Percentiles rank a stretch among this genome's conserved stretches.
Conservation (phyloP, 2,329 filamentous ascomycete genomes). For the Zelopaecilomyces penicillatus region DNA sequence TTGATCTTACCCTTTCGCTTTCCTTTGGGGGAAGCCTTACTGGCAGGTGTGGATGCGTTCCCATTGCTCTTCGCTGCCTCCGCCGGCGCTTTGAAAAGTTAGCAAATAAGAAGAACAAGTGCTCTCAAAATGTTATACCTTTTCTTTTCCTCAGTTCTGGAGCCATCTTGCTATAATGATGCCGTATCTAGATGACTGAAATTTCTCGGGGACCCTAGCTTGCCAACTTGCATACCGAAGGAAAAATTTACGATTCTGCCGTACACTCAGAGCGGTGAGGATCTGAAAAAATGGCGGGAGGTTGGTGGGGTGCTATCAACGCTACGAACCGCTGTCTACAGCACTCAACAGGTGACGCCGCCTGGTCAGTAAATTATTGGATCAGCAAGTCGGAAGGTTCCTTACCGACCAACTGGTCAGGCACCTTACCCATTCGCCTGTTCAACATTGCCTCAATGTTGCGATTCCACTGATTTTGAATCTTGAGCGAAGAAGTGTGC, state of each 20-base stretch:
- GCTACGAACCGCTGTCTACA: no score
- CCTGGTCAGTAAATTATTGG: no score
- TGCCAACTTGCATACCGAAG: conserved; percentile 7
- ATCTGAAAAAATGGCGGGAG: conserved; percentile 14
- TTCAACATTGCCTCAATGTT: no score
- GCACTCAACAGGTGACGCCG: no score
- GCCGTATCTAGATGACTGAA: background rate
- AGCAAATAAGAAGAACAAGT: conserved; percentile 4
- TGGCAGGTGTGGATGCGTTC: conserved; percentile 21
- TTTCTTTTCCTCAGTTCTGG: conserved; percentile 35
- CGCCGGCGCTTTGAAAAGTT: conserved; percentile 15
- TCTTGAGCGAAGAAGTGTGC: no score
- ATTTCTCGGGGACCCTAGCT: conserved; percentile 1
- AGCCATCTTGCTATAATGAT: conserved; percentile 31
- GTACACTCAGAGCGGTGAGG: conserved; percentile 22
- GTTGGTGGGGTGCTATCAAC: conserved; percentile 2
- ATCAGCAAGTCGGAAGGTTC: no score
- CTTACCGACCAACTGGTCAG: no score
- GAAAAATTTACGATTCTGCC: conserved; percentile 33
- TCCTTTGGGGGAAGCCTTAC: conserved; percentile 27
- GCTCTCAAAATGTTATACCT: conserved; percentile 14
- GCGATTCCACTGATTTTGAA: no score
- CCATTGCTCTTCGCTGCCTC: conserved; percentile 24
- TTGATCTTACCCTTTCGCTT: conserved; percentile 25
- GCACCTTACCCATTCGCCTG: no score